Evolutionary conservation across 2,329 filamentous ascomycete species (phyloP).

Genomic region (Colletotrichum euphorbiae): DNA sequence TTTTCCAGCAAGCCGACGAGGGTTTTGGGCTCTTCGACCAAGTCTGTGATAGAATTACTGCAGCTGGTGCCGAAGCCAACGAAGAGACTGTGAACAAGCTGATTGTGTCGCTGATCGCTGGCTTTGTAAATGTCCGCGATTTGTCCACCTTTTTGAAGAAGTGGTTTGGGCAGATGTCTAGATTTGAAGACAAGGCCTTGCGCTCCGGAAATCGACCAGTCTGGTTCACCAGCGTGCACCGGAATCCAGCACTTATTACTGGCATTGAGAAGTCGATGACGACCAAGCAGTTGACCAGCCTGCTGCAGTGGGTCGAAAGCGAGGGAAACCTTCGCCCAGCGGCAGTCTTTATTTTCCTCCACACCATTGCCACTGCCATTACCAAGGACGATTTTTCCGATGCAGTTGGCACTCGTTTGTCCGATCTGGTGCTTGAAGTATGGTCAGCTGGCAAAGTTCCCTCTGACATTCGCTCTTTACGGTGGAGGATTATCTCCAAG

Average conservation of each 20-base stretch:
- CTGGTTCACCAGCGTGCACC: constrained; percentile 45
- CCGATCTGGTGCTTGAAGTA: constrained; percentile 49
- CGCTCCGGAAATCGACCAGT: constrained; percentile 35
- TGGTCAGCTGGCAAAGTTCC: constrained; percentile 45
- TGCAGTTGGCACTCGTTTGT: constrained; percentile 53
- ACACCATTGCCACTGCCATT: constrained; percentile 57
- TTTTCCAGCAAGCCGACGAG: constrained; percentile 55
- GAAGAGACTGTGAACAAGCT: constrained; percentile 48
- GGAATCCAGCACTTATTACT: constrained; percentile 20
- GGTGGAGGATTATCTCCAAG: constrained; percentile 54
- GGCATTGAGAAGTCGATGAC: constrained; percentile 58
- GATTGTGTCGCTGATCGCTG: constrained; percentile 56
- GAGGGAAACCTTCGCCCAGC: constrained; percentile 47
- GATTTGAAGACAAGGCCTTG: constrained; percentile 44
- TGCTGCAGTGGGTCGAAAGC: constrained; percentile 56
- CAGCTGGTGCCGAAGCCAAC: constrained; percentile 37
- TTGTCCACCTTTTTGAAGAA: constrained; percentile 59
- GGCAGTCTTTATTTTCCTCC: constrained; percentile 56
- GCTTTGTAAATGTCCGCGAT: constrained; percentile 58
- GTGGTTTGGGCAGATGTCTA: constrained; percentile 59
- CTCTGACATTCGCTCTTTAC: constrained; percentile 49
- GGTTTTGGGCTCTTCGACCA: constrained; percentile 54
- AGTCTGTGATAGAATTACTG: constrained; percentile 52
- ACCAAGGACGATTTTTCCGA: constrained; percentile 57
- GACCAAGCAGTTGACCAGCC: constrained; percentile 55